phyloP scores from a whole-genome alignment of 495 filamentous ascomycete genomes.

The Hyaloscypha variabilis region DNA sequence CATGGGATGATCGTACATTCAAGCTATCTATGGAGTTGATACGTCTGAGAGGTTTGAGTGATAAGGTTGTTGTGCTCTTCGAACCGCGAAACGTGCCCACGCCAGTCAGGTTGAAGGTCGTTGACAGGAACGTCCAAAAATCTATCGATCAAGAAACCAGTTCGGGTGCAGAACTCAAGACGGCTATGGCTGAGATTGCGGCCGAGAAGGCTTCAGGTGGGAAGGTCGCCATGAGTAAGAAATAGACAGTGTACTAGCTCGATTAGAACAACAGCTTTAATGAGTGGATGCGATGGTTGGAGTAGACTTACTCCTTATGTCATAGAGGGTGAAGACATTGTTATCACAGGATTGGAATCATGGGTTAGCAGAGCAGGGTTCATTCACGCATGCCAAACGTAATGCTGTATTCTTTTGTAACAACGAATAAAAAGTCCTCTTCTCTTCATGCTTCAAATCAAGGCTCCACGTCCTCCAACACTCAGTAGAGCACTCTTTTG shows the following conservation, averaged over 20 bases:
- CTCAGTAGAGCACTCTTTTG: constrained; percentile 30
- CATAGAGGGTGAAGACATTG: background rate
- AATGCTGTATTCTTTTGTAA: background rate
- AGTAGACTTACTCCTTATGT: background rate
- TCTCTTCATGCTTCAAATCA: constrained; percentile 20
- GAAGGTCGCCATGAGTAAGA: too few relatives aligned
- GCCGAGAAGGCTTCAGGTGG: too few relatives aligned
- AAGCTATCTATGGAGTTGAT: background rate
- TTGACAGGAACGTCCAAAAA: too few relatives aligned
- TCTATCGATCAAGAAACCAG: too few relatives aligned
- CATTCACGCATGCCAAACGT: background rate
- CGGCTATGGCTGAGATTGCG: too few relatives aligned
- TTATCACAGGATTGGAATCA: background rate
- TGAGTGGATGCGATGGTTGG: background rate
- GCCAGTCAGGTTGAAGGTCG: too few relatives aligned
- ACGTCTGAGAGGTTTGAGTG: background rate
- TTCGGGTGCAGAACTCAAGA: too few relatives aligned
- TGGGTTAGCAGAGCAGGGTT: background rate
- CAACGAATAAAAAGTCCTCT: background rate
- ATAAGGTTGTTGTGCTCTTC: background rate
- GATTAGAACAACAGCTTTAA: background rate
- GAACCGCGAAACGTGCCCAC: too few relatives aligned
- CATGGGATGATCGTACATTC: background rate
- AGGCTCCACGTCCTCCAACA: constrained; percentile 31
- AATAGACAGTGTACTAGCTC: background rate